phyloP scores from a whole-genome alignment of 1,284 basidiomycete species.

The Pseudozyma flocculosa region DNA sequence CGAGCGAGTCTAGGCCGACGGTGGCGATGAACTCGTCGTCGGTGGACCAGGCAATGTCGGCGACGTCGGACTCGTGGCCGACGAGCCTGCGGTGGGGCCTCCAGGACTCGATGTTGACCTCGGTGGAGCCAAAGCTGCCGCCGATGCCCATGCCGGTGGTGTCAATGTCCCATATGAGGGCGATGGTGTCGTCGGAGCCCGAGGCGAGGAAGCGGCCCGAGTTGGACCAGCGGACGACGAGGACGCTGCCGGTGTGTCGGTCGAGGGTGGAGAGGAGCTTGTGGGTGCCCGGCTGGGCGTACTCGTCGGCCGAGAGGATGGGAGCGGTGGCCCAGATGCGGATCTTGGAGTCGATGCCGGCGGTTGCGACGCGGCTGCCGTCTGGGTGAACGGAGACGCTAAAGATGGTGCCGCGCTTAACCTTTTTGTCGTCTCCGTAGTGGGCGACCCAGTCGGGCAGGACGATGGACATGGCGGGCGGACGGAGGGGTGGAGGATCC shows the following conservation, averaged over 20 bases:
- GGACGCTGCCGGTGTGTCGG: conserved; percentile 90
- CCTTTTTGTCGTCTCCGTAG: conserved; percentile 57
- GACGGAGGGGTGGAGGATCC: too few relatives aligned
- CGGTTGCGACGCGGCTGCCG: conserved; percentile 90
- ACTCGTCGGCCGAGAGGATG: conserved; percentile 74
- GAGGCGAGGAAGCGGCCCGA: conserved; percentile 91
- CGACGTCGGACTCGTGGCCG: conserved; percentile 81
- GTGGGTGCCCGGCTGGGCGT: conserved; percentile 72
- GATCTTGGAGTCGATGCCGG: conserved; percentile 88
- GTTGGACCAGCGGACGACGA: conserved; percentile 93
- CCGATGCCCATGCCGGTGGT: conserved; percentile 34
- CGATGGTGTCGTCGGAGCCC: conserved; percentile 91
- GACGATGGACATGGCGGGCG: conserved; percentile 53
- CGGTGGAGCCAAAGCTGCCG: conserved; percentile 47
- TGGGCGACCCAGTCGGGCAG: conserved; percentile 57
- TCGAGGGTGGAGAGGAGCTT: conserved; percentile 86
- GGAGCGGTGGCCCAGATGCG: conserved; percentile 96
- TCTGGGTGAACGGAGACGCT: conserved; percentile 92
- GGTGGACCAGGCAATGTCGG: conserved; percentile 93
- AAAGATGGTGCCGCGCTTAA: conserved; percentile 83
- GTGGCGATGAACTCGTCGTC: conserved; percentile 77
- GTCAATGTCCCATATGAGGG: conserved; percentile 96
- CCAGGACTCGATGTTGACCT: conserved; percentile 80
- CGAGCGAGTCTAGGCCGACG: conserved; percentile 85
- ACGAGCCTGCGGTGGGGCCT: conserved; percentile 86